Base-by-base conservation (phyloP, 805 yeast genomes). In the Lipomyces mesembrius region DNA sequence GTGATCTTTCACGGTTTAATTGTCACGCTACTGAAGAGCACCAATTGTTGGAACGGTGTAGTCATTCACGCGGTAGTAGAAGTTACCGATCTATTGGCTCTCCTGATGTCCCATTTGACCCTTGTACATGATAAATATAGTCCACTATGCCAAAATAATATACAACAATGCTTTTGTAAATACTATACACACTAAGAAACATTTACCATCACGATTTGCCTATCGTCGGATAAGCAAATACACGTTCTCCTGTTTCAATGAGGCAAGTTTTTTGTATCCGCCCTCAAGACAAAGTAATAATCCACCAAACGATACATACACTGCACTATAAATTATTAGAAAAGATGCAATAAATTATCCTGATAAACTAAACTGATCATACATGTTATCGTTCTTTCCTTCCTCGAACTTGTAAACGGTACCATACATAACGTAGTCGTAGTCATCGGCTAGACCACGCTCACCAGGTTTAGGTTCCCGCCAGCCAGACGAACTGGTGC, bases 361-460 rank as follows among this genome's bases (percentile, higher is more conserved):
- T 12, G 39, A 12, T 14, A 29, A 58, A 37, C 27, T 51, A 2
- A 58, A 20, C n/a, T 1, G 22, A 25, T 71, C 81, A 67, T 61
- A 79, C 75, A 82, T 81, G 72, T 81, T 80, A 69, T 83, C 86
- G 71, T 85, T 85, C 55, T 83, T 82, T 69, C 88, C 86, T 80
- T 95, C 99, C 78, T 94, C 97, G 76, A 95, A 95, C 78, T 94
- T 93, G 83, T 95, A 95, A 57, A 95, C 96, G 6, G 97, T 92
- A 63, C 99, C 99, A 77, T 93, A 88, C 98, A 95, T 94, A 72
- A 95, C 98, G 75, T 95, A 95, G 78, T 94, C 98, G 81, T 92
- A 94, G 76, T 95, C 98, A 77, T 94, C 98, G 72, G 97, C 97
- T 74, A 94, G 83, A 5, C 96, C 85, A 75, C 89, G 85, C 73